phyloP scores from a whole-genome alignment of 805 yeast species.

The Starmerella geochares region DNA sequence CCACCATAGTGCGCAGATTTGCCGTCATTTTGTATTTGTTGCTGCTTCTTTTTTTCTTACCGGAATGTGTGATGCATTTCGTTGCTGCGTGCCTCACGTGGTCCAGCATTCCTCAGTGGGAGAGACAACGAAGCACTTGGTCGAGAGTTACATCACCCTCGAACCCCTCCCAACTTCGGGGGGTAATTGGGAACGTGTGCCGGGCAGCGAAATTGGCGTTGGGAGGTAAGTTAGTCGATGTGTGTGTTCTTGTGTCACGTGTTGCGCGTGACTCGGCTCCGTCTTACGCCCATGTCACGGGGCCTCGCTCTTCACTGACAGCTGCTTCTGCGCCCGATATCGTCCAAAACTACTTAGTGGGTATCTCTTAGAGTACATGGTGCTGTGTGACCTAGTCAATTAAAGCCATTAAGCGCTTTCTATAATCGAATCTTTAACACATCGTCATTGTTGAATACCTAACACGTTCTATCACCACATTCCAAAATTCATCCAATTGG shows the following conservation, averaged over 20 bases:
- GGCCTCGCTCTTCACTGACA: too few species aligned
- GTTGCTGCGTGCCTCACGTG: constrained; percentile 1
- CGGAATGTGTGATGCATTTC: not conserved
- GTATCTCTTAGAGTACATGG: too few species aligned
- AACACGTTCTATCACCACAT: too few species aligned
- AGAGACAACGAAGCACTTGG: not conserved
- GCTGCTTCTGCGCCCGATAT: too few species aligned
- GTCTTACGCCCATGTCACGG: not conserved
- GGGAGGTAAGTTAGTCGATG: constrained; percentile 6
- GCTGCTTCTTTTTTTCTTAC: not conserved
- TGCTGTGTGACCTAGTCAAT: too few species aligned
- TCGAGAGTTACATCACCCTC: constrained; percentile 8
- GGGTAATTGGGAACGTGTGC: constrained; percentile 4
- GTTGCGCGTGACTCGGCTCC: not conserved
- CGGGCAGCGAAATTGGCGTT: not conserved
- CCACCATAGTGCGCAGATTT: not conserved
- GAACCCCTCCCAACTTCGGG: constrained; percentile 9
- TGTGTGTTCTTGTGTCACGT: not conserved
- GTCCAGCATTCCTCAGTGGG: not conserved
- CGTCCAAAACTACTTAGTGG: too few species aligned
- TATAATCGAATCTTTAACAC: too few species aligned
- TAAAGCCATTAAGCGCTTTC: too few species aligned
- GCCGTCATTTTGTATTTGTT: not conserved
- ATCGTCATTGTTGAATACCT: too few species aligned
- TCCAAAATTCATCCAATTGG: too few species aligned